phyloP scores from a whole-genome alignment of 371 early-diverging fungal species.

The Apophysomyces trapeziformis region DNA sequence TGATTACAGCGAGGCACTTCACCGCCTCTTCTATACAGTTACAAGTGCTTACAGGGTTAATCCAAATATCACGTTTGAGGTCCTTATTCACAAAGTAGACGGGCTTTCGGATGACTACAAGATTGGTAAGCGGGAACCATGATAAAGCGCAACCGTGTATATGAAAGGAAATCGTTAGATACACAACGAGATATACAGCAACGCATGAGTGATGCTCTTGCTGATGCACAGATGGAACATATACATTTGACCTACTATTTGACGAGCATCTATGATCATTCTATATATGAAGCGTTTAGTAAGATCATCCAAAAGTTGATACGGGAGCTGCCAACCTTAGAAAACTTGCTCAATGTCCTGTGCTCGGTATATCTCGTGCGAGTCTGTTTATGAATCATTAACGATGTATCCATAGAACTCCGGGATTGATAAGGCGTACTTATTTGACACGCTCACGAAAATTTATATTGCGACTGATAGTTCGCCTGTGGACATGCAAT shows the following conservation, averaged over 20 bases:
- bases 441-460: conserved; percentile 89
- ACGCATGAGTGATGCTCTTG: conserved; percentile 84
- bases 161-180: conserved; percentile 55
- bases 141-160: neutral
- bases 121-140: conserved; percentile 61
- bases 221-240: conserved; percentile 81
- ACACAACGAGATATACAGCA: conserved; percentile 93
- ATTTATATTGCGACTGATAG: conserved; percentile 95
- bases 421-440: conserved; percentile 93
- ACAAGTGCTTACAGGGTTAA: conserved; percentile 81
- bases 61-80: conserved; percentile 85
- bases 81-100: conserved; percentile 96
- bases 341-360: conserved; percentile 90
- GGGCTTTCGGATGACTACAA: conserved; percentile 94
- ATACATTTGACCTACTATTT: conserved; percentile 85
- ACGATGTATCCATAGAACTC: conserved; percentile 68
- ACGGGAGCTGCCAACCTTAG: conserved; percentile 84
- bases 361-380: conserved; percentile 70
- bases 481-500: conserved; percentile 92
- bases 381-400: neutral
- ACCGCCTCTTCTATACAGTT: conserved; percentile 76
- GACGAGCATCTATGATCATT: conserved; percentile 94
- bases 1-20: conserved; percentile 84
- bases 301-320: conserved; percentile 94
- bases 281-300: conserved; percentile 94